Evolutionary conservation across 345 rosid species (phyloP).

Genomic region (Salix koriyanagi): DNA sequence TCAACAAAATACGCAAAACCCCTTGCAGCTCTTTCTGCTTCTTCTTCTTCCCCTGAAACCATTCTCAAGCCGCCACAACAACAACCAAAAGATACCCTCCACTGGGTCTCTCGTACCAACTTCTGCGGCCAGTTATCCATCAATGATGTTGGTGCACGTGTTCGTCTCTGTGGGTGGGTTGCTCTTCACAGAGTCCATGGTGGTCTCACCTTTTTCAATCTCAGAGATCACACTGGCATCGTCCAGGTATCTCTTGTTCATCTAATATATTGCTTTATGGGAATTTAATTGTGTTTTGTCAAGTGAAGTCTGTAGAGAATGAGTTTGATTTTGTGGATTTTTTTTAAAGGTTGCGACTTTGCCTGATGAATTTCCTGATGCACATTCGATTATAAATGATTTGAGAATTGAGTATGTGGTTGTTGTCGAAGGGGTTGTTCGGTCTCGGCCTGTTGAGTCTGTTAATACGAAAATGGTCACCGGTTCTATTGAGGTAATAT

Average conservation of each 20-base stretch:
- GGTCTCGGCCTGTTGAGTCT: constrained; percentile 67
- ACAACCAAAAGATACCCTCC: constrained; percentile 31
- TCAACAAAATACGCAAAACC: constrained; percentile 13
- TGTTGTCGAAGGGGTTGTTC: constrained; percentile 70
- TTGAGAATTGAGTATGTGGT: constrained; percentile 83
- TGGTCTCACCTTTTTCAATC: constrained; percentile 84
- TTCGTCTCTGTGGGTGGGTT: constrained; percentile 95
- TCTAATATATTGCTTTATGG: not conserved
- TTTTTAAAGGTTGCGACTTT: constrained; percentile 58
- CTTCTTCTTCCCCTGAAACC: constrained; percentile 22
- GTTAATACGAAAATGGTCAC: constrained; percentile 84
- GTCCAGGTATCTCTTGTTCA: constrained; percentile 52
- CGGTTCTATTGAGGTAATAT: constrained; percentile 64
- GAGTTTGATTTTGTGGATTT: not conserved
- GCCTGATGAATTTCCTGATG: constrained; percentile 79
- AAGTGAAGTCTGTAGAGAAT: not conserved
- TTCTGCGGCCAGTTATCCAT: constrained; percentile 63
- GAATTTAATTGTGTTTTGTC: not conserved
- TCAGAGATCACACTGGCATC: constrained; percentile 92
- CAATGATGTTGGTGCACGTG: constrained; percentile 67
- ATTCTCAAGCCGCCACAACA: constrained; percentile 1
- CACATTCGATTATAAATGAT: constrained; percentile 60
- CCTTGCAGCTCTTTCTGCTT: constrained; percentile 26
- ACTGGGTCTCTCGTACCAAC: constrained; percentile 67
- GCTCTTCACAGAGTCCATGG: constrained; percentile 89